Evolutionary conservation across 768 basidiomycete species (phyloP), one percentile per base, ranked within the genome.

Genomic region (Hygrophoropsis aurantiaca): DNA sequence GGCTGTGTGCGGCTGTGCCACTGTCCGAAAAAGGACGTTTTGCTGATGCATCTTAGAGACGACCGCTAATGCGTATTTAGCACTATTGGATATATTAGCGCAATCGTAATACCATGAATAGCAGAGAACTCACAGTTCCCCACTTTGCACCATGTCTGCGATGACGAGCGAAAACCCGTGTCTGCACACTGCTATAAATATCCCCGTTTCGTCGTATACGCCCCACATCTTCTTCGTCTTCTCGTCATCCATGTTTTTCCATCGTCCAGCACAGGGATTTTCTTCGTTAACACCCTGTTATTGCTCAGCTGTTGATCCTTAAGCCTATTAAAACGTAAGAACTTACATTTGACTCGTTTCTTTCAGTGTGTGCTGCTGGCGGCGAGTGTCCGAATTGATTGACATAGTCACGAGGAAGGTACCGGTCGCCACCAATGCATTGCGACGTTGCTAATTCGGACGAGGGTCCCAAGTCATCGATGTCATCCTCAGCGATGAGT

Each of bases 71-170:
- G 53, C 46, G 33, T 57, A 64, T 42, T 62, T 60, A 18, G 58
- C 54, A 3, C 58, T 13, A n/a, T n/a, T 13, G 6, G 16, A 11
- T 8, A 30, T 15, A n/a, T n/a, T n/a, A n/a, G n/a, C n/a, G n/a
- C n/a, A n/a, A n/a, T n/a, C n/a, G n/a, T n/a, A n/a, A n/a, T n/a
- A n/a, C n/a, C n/a, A n/a, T n/a, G n/a, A n/a, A n/a, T n/a, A n/a
- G n/a, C n/a, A n/a, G n/a, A n/a, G n/a, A n/a, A n/a, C 27, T 30
- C 27, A 30, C 27, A 30, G 27, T 30, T 30, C 27, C 27, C 27
- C 57, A 21, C 62, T 63, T 26, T 47, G 52, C 0, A 63, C 47
- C 60, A 65, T 65, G 34, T 65, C 58, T 5, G 42, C 46, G 1
- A 50, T 54, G 0, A 54, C 19, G 1, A 61, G 51, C 1, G 56